Evolutionary conservation across 257 asterid species (phyloP), one percentile per base, ranked within the genome.

Genomic region (Solanum rostratum): DNA sequence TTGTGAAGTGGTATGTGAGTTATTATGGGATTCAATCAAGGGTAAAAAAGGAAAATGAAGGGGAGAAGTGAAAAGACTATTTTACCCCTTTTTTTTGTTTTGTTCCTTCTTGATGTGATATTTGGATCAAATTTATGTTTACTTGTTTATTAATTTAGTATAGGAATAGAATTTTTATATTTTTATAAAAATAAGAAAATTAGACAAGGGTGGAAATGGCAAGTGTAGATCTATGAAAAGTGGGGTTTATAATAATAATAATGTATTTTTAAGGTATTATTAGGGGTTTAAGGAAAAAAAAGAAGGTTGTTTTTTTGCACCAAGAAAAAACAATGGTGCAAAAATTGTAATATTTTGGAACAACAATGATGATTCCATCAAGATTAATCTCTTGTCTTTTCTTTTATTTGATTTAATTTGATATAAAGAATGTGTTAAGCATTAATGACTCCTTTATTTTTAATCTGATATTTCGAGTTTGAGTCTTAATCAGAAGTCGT

Each of bases 1-100:
- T 96, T 83, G 98, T 93, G 0, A 96, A 93, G 87, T 96, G 99
- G 99, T 96, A 96, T 71, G 91, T 92, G 24, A 86, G 93, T 66
- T 96, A 96, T 93, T 94, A 96, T 15, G 98, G 99, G 80, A 91
- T 94, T 3, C 90, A 93, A 65, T 49, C 97, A 83, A 92, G 97
- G 98, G 93, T 85, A 87, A 90, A 91, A 85, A 92, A 41, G 95
- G 98, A 83, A 96, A 60, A n/a, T 14, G 84, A 83, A 45, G 46
- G 53, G 20, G 79, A 45, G 24, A 27, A 41, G 19, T 4, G n/a
- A 65, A 45, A 71, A 74, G 73, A 18, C 24, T 7, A 59, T 86
- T 30, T 65, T 90, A 41, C 82, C 85, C 39, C 55, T 62, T 41
- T 4, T 10, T 24, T 57, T 4, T 33, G 0, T 53, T 50, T 27